phyloP scores from a whole-genome alignment of 2,329 filamentous ascomycete genomes.

The Exserohilum rostratum region DNA sequence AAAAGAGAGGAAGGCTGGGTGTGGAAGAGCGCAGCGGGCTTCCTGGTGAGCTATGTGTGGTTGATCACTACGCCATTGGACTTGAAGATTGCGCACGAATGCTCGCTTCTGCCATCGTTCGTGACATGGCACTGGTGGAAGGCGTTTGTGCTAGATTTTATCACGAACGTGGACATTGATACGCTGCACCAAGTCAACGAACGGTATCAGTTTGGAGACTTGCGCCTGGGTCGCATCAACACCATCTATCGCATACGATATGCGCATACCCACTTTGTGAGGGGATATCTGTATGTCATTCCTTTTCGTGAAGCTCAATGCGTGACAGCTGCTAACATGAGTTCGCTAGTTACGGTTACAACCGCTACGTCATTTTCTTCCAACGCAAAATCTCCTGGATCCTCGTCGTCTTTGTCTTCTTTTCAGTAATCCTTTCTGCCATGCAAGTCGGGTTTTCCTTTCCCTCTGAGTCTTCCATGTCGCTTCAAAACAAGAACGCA shows the following conservation, averaged over 20 bases:
- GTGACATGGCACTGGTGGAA: conserved; percentile 47
- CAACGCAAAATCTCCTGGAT: conserved; percentile 48
- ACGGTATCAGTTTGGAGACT: conserved; percentile 46
- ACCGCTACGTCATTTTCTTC: conserved; percentile 49
- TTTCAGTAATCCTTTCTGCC: conserved; percentile 44
- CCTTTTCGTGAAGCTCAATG: background rate
- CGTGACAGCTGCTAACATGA: background rate
- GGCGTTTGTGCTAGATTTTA: conserved; percentile 35
- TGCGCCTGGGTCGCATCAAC: conserved; percentile 45
- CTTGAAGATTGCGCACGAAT: conserved; percentile 41
- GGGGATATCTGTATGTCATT: conserved; percentile 38
- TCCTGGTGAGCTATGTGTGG: conserved; percentile 46
- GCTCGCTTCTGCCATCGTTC: conserved; percentile 34
- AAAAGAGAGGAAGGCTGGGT: background rate
- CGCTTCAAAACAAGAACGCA: conserved; percentile 23
- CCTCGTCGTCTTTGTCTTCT: conserved; percentile 47
- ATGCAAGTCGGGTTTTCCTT: conserved; percentile 46
- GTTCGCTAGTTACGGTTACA: conserved; percentile 42
- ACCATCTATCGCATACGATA: conserved; percentile 43
- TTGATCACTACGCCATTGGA: conserved; percentile 42
- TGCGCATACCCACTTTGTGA: conserved; percentile 43
- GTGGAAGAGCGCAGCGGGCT: conserved; percentile 34
- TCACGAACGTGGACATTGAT: conserved; percentile 36
- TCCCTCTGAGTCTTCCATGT: background rate
- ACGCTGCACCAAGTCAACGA: conserved; percentile 44